phyloP scores from a whole-genome alignment of 2,329 filamentous ascomycete genomes.

The Botrytis hyacinthi region DNA sequence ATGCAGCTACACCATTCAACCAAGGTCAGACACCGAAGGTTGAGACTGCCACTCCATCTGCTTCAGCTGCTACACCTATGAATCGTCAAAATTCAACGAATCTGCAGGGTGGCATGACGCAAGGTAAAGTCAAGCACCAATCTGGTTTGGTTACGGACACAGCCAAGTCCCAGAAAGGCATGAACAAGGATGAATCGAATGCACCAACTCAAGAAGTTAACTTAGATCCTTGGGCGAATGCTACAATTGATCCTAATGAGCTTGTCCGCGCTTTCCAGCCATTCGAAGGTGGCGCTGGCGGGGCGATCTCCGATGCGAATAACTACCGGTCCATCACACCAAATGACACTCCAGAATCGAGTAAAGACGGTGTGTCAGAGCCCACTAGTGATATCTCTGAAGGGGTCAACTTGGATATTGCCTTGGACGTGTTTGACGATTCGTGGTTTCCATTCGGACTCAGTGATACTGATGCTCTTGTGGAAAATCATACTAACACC shows the following conservation, averaged over 20 bases:
- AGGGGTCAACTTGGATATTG: conserved; percentile 52
- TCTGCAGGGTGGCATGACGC: conserved; percentile 45
- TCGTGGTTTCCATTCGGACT: conserved; percentile 48
- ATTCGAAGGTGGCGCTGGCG: conserved; percentile 45
- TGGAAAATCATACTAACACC: conserved; percentile 39
- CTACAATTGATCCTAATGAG: conserved; percentile 54
- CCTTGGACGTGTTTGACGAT: conserved; percentile 41
- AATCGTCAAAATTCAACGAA: conserved; percentile 50
- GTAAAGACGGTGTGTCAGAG: conserved; percentile 59
- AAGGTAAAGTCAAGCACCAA: conserved; percentile 26
- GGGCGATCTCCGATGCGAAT: conserved; percentile 52
- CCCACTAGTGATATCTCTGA: conserved; percentile 63
- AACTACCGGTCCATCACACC: conserved; percentile 57
- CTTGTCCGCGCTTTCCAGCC: conserved; percentile 45
- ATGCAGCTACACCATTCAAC: conserved; percentile 36
- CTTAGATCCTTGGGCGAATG: conserved; percentile 42
- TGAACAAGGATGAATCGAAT: conserved; percentile 26
- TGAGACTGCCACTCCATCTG: conserved; percentile 37
- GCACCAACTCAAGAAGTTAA: conserved; percentile 33
- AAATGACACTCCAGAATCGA: conserved; percentile 63
- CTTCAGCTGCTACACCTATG: conserved; percentile 46
- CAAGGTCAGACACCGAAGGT: conserved; percentile 47
- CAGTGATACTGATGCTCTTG: conserved; percentile 42
- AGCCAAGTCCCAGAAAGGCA: conserved; percentile 33
- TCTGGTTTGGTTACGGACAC: conserved; percentile 26